These are phyloP conservation scores for Nitzschia inconspicua DNA, from an alignment of 108 stramenopile species.

Conservation along the genomic window DNA sequence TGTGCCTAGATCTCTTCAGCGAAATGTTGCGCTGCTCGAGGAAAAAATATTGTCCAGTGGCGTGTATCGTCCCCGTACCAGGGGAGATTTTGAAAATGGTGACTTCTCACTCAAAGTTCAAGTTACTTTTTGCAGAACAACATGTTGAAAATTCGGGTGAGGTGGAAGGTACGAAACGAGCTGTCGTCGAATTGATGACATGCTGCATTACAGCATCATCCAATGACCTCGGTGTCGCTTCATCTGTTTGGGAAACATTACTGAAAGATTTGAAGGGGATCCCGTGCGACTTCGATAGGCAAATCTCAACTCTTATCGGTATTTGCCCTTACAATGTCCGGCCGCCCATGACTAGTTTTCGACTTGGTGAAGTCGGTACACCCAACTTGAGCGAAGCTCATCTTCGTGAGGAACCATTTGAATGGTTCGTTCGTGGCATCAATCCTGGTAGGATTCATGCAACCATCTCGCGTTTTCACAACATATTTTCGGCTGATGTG, in stretches of 20 bases:
- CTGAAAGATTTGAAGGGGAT: slow-evolving; percentile 42
- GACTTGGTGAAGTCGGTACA: slow-evolving; percentile 29
- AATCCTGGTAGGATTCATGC: slow-evolving; percentile 47
- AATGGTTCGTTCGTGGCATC: slow-evolving; percentile 60
- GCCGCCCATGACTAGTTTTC: slow-evolving; percentile 22
- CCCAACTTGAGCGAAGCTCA: too few species aligned
- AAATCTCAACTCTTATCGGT: slow-evolving; percentile 9
- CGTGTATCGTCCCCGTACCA: neutral
- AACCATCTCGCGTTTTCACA: slow-evolving; percentile 56
- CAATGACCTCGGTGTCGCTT: slow-evolving; percentile 20
- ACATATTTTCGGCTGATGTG: too few species aligned
- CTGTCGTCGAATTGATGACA: slow-evolving; percentile 42
- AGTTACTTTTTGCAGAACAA: slow-evolving; percentile 4
- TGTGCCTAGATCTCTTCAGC: slow-evolving; percentile 7
- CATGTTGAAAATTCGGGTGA: neutral
- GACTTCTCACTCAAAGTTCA: slow-evolving; percentile 41
- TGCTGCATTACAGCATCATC: slow-evolving; percentile 36
- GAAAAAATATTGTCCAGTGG: neutral
- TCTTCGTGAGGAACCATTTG: slow-evolving; percentile 40
- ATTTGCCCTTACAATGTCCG: neutral
- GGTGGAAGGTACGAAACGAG: neutral
- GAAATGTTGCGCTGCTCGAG: neutral
- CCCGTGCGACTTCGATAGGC: slow-evolving; percentile 11
- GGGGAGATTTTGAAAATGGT: slow-evolving; percentile 30
- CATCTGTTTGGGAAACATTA: slow-evolving; percentile 33